Conservation (phyloP, 345 rosid species). For the Eucalyptus fibrosa region DNA sequence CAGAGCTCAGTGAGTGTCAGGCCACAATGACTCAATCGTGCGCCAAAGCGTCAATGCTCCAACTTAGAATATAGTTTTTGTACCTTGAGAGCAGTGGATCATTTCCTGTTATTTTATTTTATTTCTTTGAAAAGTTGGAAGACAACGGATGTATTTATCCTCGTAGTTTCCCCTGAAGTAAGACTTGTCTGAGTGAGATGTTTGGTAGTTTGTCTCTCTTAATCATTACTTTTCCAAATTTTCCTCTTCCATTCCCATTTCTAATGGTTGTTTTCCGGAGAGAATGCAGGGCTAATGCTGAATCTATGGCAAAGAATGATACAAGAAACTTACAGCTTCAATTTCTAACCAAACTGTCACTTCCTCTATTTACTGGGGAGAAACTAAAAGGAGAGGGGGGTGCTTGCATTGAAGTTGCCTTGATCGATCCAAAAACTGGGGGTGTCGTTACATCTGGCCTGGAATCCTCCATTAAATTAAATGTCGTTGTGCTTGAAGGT, state of each 20-base stretch:
- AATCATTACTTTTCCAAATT: background rate
- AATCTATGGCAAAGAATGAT: constrained; percentile 3
- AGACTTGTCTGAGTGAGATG: background rate
- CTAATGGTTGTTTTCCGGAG: background rate
- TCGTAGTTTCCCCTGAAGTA: background rate
- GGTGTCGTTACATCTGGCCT: constrained; percentile 13
- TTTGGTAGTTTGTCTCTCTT: background rate
- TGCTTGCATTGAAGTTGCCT: constrained; percentile 2
- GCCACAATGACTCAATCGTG: background rate
- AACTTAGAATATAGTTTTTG: background rate
- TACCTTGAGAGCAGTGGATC: background rate
- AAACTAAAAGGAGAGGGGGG: constrained; percentile 19
- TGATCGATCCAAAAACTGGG: constrained; percentile 15
- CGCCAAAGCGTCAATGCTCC: fast-evolving
- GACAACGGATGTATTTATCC: background rate
- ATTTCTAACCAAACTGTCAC: constrained; percentile 1
- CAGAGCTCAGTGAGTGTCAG: background rate
- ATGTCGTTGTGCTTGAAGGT: constrained; percentile 21
- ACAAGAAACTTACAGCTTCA: constrained; percentile 22
- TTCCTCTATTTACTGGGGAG: constrained; percentile 17
- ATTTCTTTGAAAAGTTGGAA: too few species aligned
- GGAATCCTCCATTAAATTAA: constrained; percentile 17
- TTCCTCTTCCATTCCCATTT: background rate
- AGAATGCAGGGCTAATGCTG: background rate
- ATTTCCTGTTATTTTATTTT: background rate